These are phyloP conservation scores for Medicago truncatula DNA, from an alignment of 306 rosid species.

Conservation along the genomic window MtrunA17r5.0-ANR NC_053043.1:43298001-43298500, in stretches of 20 bases:
- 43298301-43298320: constrained; percentile 21
- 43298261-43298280: constrained; percentile 31
- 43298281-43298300: not conserved
- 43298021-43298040: constrained; percentile 49
- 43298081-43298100: constrained; percentile 38
- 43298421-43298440: too few species aligned
- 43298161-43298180: constrained; percentile 43
- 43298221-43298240: constrained; percentile 39
- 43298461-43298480: too few species aligned
- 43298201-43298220: constrained; percentile 18
- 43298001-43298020: constrained; percentile 48
- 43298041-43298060: constrained; percentile 16
- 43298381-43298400: too few species aligned
- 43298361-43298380: too few species aligned
- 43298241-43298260: constrained; percentile 8
- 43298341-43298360: too few species aligned
- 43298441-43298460: too few species aligned
- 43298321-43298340: not conserved
- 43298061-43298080: constrained; percentile 44
- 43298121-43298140: constrained; percentile 26
- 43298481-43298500: too few species aligned
- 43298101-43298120: constrained; percentile 25
- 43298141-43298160: constrained; percentile 33
- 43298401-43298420: too few species aligned
- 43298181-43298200: constrained; percentile 37